phyloP scores from a whole-genome alignment of 345 rosid genomes.

The Hibiscus mutabilis region DNA sequence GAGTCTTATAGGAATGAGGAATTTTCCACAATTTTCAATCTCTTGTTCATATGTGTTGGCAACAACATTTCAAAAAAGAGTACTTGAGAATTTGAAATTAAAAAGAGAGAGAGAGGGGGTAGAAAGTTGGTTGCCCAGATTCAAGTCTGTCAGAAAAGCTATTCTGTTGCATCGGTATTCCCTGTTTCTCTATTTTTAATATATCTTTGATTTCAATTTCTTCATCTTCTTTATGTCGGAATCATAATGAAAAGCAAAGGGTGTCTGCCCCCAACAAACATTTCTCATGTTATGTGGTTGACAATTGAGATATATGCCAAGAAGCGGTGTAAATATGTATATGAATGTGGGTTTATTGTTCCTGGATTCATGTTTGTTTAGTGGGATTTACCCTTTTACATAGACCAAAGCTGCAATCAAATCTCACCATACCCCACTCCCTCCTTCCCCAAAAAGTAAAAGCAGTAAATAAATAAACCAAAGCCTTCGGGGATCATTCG shows the following conservation, averaged over 20 bases:
- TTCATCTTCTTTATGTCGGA: too few relatives aligned
- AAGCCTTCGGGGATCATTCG: too few relatives aligned
- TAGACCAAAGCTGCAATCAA: not conserved
- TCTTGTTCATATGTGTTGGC: not conserved
- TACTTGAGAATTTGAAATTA: not conserved
- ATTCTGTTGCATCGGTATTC: not conserved
- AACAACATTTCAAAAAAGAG: not conserved
- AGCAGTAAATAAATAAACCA: not conserved
- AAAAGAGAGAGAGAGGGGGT: not conserved
- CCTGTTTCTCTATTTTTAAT: too few relatives aligned
- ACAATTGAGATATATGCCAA: not conserved
- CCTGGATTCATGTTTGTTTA: not conserved
- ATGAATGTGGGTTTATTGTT: not conserved
- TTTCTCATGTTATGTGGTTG: too few relatives aligned
- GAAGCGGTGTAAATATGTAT: too few relatives aligned
- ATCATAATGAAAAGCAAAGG: too few relatives aligned
- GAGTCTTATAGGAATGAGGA: not conserved
- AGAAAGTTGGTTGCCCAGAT: slow-evolving; percentile 9
- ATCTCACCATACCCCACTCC: not conserved
- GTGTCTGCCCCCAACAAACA: too few relatives aligned
- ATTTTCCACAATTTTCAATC: not conserved
- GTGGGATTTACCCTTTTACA: not conserved
- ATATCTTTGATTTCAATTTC: too few relatives aligned
- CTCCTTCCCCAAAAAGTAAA: not conserved
- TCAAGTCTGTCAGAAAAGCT: slow-evolving; percentile 5